A percentile compares a stretch with the other conserved stretches of the same genome.
Conservation (phyloP, 441 rosid genomes). For the Aquilaria agallochum region DNA sequence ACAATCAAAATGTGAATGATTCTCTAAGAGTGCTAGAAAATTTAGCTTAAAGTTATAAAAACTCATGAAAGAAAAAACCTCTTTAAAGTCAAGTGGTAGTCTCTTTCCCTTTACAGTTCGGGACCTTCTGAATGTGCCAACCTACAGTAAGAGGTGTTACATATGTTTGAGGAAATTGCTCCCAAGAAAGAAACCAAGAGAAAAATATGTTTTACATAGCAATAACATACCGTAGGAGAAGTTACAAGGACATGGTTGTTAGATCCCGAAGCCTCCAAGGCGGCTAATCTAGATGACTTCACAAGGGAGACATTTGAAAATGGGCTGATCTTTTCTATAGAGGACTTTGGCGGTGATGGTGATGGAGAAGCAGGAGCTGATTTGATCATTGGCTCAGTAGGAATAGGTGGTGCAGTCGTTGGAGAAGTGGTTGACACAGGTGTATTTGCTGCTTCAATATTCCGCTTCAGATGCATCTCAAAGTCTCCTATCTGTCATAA, state of each 20-base stretch:
- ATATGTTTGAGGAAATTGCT: background rate
- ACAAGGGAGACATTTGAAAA: constrained; percentile 58
- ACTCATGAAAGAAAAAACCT: constrained; percentile 35
- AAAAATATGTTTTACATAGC: constrained; percentile 7
- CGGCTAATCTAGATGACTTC: constrained; percentile 67
- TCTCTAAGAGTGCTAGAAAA: no score
- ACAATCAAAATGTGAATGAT: background rate
- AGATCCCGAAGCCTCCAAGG: constrained; percentile 80
- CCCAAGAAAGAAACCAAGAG: constrained; percentile 3
- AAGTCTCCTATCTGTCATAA: constrained; percentile 74
- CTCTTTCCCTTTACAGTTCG: constrained; percentile 74
- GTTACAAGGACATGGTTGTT: constrained; percentile 62
- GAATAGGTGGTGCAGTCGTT: constrained; percentile 59
- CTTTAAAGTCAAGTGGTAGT: constrained; percentile 68
- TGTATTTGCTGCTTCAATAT: constrained; percentile 44
- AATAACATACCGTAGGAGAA: constrained; percentile 62
- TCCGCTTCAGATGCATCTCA: constrained; percentile 86
- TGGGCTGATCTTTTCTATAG: constrained; percentile 54
- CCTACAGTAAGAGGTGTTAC: constrained; percentile 30
- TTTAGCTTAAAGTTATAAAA: background rate
- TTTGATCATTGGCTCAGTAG: constrained; percentile 61
- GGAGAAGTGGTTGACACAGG: constrained; percentile 62
- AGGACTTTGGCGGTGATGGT: constrained; percentile 42
- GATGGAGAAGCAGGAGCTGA: constrained; percentile 37
- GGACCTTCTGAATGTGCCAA: constrained; percentile 82